A percentile compares a stretch with the other conserved stretches of the same genome.
Evolutionary conservation across 495 filamentous ascomycete species (phyloP).

Genomic region (Articulospora tetracladia): DNA sequence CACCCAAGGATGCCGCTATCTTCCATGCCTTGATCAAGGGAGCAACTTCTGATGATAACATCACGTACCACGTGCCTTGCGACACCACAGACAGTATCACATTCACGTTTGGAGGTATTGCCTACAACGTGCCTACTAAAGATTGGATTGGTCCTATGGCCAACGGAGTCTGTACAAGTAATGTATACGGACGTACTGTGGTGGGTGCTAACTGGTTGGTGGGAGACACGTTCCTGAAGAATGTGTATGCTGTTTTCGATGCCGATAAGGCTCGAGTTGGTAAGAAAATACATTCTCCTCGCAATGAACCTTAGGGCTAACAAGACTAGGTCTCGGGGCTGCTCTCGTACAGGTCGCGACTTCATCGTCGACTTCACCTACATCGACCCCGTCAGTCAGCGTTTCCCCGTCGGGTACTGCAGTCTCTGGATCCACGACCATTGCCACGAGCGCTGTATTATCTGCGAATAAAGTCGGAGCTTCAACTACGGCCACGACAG

Average conservation of each 20-base stretch:
- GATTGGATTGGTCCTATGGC: conserved; percentile 61
- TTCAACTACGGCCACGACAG: not conserved
- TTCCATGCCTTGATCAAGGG: conserved; percentile 65
- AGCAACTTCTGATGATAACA: conserved; percentile 36
- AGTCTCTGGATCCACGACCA: not conserved
- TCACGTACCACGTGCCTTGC: conserved; percentile 68
- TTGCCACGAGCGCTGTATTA: not conserved
- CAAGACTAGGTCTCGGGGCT: conserved; percentile 13
- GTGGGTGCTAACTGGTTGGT: conserved; percentile 58
- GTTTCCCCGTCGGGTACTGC: not conserved
- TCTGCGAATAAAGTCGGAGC: not conserved
- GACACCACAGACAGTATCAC: conserved; percentile 48
- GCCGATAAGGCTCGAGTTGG: conserved; percentile 54
- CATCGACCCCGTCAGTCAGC: not conserved
- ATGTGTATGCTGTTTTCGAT: conserved; percentile 87
- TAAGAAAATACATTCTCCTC: conserved; percentile 21
- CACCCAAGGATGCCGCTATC: conserved; percentile 55
- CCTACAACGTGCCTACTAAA: conserved; percentile 59
- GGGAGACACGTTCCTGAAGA: conserved; percentile 83
- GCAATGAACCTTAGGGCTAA: conserved; percentile 3
- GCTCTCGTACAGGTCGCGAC: not conserved
- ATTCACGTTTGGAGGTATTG: conserved; percentile 51
- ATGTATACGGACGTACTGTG: conserved; percentile 51
- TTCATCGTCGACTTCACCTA: not conserved
- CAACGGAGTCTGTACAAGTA: conserved; percentile 55